phyloP scores from a whole-genome alignment of 1,139 yeast species.

The Pichia sp. region DNA sequence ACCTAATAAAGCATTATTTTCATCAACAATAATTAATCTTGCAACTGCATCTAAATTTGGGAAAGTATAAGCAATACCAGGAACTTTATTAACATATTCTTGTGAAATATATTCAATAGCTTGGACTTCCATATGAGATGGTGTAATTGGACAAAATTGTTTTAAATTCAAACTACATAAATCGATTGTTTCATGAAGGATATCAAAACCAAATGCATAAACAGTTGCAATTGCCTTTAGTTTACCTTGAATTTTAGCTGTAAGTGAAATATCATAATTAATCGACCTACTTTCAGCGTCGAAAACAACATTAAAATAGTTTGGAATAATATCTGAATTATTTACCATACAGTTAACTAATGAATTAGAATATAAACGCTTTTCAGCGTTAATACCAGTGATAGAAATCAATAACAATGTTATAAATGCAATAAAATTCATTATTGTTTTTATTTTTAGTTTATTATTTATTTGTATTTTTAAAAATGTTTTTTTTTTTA shows the following conservation, averaged over 20 bases:
- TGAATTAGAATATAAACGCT: constrained; percentile 54
- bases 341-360: constrained; percentile 67
- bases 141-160: constrained; percentile 72
- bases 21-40: constrained; percentile 39
- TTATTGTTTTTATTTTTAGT: too few relatives aligned
- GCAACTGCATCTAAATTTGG: constrained; percentile 78
- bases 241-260: constrained; percentile 53
- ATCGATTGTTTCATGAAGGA: constrained; percentile 48
- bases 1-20: constrained; percentile 43
- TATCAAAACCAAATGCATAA: constrained; percentile 68
- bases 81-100: constrained; percentile 45
- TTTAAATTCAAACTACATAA: constrained; percentile 63
- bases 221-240: constrained; percentile 57
- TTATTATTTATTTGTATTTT: too few relatives aligned
- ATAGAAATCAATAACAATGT: too few relatives aligned
- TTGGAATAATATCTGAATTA: constrained; percentile 56
- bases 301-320: constrained; percentile 60
- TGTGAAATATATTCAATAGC: constrained; percentile 52
- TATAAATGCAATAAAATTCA: too few relatives aligned
- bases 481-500: too few relatives aligned
- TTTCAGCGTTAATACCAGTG: too few relatives aligned
- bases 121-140: constrained; percentile 64
- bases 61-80: constrained; percentile 66
- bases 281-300: constrained; percentile 60
- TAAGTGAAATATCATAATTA: constrained; percentile 54